Conservation (phyloP, 306 rosid species). For the Medicago truncatula region DNA sequence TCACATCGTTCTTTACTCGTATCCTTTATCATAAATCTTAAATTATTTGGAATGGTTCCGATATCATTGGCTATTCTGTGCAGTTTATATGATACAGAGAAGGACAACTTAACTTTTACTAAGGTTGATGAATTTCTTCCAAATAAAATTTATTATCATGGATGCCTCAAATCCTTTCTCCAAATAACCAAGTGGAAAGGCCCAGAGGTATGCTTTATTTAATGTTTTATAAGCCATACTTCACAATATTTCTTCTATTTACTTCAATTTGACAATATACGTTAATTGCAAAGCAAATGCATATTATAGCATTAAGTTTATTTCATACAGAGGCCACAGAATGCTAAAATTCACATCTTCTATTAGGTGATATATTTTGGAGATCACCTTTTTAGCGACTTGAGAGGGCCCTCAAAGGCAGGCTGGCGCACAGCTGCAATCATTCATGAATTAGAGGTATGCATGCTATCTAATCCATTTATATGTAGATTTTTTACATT, state of each 20-base stretch:
- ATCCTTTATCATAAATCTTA: conserved; percentile 31
- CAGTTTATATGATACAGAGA: conserved; percentile 83
- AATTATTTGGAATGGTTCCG: conserved; percentile 39
- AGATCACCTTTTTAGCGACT: conserved; percentile 94
- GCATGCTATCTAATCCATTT: conserved; percentile 24
- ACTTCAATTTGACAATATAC: conserved; percentile 28
- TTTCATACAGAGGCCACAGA: conserved; percentile 33
- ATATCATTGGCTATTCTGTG: conserved; percentile 42
- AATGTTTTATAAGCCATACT: conserved; percentile 29
- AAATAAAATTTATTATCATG: conserved; percentile 79
- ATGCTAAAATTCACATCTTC: conserved; percentile 37
- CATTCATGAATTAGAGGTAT: conserved; percentile 91
- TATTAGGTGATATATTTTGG: conserved; percentile 95
- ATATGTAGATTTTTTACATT: conserved; percentile 31
- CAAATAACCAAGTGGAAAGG: conserved; percentile 93
- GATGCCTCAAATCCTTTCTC: conserved; percentile 94
- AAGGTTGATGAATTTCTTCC: conserved; percentile 89
- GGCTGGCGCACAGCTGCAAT: conserved; percentile 99
- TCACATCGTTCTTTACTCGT: conserved; percentile 21
- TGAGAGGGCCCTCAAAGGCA: conserved; percentile 96
- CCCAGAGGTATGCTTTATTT: conserved; percentile 75
- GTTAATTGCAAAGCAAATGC: conserved; percentile 26
- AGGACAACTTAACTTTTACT: conserved; percentile 82
- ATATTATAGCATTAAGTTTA: conserved; percentile 8
- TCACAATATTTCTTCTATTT: conserved; percentile 8